These are phyloP conservation scores for Ogataea salicorniae DNA, from an alignment of 805 yeast genomes.

Conservation along the genomic window DNA sequence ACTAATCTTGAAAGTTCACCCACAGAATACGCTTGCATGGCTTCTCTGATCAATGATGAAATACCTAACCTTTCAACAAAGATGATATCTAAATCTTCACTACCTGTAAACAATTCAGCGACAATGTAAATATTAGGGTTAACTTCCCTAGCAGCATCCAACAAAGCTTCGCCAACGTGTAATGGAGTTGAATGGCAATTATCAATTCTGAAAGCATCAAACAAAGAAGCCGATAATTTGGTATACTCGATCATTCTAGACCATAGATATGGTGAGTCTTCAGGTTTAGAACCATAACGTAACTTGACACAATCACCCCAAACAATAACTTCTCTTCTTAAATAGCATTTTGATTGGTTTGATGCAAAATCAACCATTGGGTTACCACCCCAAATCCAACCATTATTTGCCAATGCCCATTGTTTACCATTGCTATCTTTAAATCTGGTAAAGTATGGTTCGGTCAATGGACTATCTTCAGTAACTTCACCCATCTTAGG, in stretches of 20 bases:
- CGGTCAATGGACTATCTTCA: conserved; percentile 58
- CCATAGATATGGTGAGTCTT: conserved; percentile 91
- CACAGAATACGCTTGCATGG: conserved; percentile 94
- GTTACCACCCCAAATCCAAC: conserved; percentile 98
- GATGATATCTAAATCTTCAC: conserved; percentile 82
- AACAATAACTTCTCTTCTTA: conserved; percentile 87
- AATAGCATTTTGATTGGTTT: conserved; percentile 66
- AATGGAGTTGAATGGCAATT: conserved; percentile 95
- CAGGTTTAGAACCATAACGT: conserved; percentile 71
- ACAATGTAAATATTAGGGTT: conserved; percentile 88
- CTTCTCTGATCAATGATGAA: conserved; percentile 86
- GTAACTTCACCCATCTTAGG: conserved; percentile 71
- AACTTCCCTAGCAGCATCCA: conserved; percentile 81
- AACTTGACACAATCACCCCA: conserved; percentile 98
- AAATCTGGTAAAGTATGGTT: conserved; percentile 83
- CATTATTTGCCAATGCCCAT: conserved; percentile 85
- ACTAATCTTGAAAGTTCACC: conserved; percentile 80
- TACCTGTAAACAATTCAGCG: conserved; percentile 91
- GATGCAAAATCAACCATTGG: conserved; percentile 94
- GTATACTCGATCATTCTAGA: conserved; percentile 77
- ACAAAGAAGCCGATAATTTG: conserved; percentile 61
- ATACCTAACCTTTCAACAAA: conserved; percentile 90
- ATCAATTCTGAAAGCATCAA: conserved; percentile 88
- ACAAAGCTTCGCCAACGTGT: conserved; percentile 84
- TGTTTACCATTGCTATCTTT: conserved; percentile 45